Conservation (phyloP, 2,329 filamentous ascomycete genomes). For the Neopestalotiopsis sp. region DNA sequence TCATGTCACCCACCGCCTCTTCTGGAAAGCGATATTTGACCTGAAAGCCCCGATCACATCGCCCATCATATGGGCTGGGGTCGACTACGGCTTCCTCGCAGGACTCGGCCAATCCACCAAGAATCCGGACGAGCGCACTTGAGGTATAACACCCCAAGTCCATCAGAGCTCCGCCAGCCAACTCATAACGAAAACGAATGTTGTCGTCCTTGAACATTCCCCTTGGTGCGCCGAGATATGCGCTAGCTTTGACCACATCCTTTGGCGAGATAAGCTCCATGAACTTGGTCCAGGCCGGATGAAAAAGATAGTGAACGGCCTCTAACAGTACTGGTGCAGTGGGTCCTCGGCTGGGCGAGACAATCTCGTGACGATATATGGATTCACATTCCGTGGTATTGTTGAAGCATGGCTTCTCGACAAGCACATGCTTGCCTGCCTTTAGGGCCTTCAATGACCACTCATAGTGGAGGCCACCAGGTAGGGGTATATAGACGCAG, state of each 20-base stretch:
- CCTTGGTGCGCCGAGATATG: slow-evolving; percentile 30
- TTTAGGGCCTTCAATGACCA: slow-evolving; percentile 53
- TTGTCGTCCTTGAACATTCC: slow-evolving; percentile 39
- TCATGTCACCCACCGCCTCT: slow-evolving; percentile 36
- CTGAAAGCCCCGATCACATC: slow-evolving; percentile 34
- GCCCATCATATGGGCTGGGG: slow-evolving; percentile 27
- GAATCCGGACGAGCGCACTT: slow-evolving; percentile 43
- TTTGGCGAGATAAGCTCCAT: slow-evolving; percentile 42
- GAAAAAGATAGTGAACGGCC: slow-evolving; percentile 47
- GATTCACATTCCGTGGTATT: slow-evolving; percentile 41
- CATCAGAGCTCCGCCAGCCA: slow-evolving; percentile 36
- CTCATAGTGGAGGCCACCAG: slow-evolving; percentile 46
- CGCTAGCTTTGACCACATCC: slow-evolving; percentile 41
- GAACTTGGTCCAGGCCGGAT: slow-evolving; percentile 45
- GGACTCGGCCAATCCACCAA: slow-evolving; percentile 42
- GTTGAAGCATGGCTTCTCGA: slow-evolving; percentile 49
- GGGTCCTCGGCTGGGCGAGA: slow-evolving; percentile 23
- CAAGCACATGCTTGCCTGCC: slow-evolving; percentile 51
- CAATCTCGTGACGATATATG: slow-evolving; percentile 38
- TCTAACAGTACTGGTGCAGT: slow-evolving; percentile 45
- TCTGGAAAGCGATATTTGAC: slow-evolving; percentile 40
- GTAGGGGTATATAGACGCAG: slow-evolving; percentile 56
- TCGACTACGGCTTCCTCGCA: slow-evolving; percentile 37
- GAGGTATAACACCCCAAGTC: slow-evolving; percentile 47
- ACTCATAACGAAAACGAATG: slow-evolving; percentile 36